Percentiles rank a stretch among this genome's conserved stretches.
Evolutionary conservation across 1,139 yeast species (phyloP).

Genomic region (Candida buenavistaensis): DNA sequence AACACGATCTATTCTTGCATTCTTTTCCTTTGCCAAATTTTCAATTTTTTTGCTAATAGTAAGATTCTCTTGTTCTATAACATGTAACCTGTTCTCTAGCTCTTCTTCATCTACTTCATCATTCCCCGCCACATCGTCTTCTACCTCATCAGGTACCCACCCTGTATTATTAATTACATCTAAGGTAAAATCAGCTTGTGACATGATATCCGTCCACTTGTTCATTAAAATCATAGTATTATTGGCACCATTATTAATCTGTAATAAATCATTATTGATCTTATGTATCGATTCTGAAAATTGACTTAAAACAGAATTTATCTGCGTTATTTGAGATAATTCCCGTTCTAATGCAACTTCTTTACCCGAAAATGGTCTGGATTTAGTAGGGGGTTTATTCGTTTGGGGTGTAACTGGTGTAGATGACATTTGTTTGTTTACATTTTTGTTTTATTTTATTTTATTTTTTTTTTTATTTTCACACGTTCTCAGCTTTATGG

Average conservation of each 20-base stretch:
- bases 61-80: slow-evolving; percentile 29
- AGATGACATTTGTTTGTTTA: slow-evolving; percentile 1
- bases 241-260: slow-evolving; percentile 32
- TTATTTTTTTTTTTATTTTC: slow-evolving; percentile 1
- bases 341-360: slow-evolving; percentile 37
- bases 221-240: slow-evolving; percentile 40
- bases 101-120: slow-evolving; percentile 27
- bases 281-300: slow-evolving; percentile 29
- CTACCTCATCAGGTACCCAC: slow-evolving; percentile 36
- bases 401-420: slow-evolving; percentile 2
- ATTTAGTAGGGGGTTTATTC: background rate
- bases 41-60: slow-evolving; percentile 27
- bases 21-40: slow-evolving; percentile 22
- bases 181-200: slow-evolving; percentile 46
- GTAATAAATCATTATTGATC: slow-evolving; percentile 29
- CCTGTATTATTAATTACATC: slow-evolving; percentile 33
- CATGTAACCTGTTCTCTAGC: slow-evolving; percentile 25
- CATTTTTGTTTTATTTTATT: background rate
- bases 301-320: slow-evolving; percentile 32
- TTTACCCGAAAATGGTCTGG: background rate
- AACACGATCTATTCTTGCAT: slow-evolving; percentile 14
- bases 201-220: slow-evolving; percentile 47
- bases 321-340: slow-evolving; percentile 31
- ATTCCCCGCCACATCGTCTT: slow-evolving; percentile 23
- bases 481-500: background rate